Evolutionary conservation across 148 eudicot species (phyloP), one percentile per base, ranked within the genome.

Genomic region (Amaranthus palmeri): DNA sequence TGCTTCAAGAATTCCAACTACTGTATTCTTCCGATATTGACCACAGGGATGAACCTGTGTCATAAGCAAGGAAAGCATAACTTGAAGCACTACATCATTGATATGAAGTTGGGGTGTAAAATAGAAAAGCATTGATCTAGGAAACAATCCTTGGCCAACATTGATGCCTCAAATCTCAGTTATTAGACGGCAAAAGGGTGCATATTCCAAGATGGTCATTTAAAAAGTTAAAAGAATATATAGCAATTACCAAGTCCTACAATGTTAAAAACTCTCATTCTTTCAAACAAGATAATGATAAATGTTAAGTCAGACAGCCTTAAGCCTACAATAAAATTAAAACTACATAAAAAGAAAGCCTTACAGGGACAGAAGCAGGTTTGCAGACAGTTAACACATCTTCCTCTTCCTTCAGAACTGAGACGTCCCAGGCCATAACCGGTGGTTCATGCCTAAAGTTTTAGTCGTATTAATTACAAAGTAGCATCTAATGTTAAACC

Each of bases 371-470:
- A 65, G 97, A 85, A 59, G 97, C 96, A 61, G 97, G 98, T 79
- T 95, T 95, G 80, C 84, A 95, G 51, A 95, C 85, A 42, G 93
- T 90, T 78, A 91, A 36, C 71, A 95, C 97, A 79, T 89, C 98
- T 66, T 86, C 83, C 60, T 83, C 90, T 74, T 83, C 80, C 59
- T 82, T 91, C 70, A 95, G 90, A 84, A 95, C 77, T 60, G 92
- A 71, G 62, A 95, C 86, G 72, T 83, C 87, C 85, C 81, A 83
- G 18, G 92, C 96, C 97, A 86, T 88, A 66, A 95, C 98, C 25
- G 98, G 98, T 45, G 98, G 98, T 82, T 95, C 98, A 82, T 95
- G 98, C 93, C 98, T 95, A 85, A 84, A 89, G 40, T 61, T 81
- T 81, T 78, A 69, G 40, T 53, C 52, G 76, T 25, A 75, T 83